Evolutionary conservation across 192 early-diverging fungal genomes (phyloP).

Genomic region (Umbelopsis isabellina): DNA sequence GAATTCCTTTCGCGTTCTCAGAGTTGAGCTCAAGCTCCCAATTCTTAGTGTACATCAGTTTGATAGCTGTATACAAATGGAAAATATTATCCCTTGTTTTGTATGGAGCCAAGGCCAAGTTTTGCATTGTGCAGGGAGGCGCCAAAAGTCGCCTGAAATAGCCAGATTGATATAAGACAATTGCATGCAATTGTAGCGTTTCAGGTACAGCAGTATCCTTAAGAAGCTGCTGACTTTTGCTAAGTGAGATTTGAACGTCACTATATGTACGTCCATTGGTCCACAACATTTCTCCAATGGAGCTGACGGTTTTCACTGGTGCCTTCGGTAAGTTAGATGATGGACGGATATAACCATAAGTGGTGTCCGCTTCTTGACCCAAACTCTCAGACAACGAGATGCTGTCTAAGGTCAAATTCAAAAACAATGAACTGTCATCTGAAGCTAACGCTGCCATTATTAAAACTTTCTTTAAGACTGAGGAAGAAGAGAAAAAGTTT

Average conservation of each 20-base stretch:
- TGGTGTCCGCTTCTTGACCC: neutral
- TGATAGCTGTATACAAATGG: constrained; percentile 34
- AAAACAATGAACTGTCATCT: neutral
- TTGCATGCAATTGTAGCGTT: constrained; percentile 29
- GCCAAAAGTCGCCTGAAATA: constrained; percentile 35
- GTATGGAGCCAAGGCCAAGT: constrained; percentile 21
- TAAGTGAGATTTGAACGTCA: constrained; percentile 34
- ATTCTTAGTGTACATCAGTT: constrained; percentile 36
- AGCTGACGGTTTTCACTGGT: neutral
- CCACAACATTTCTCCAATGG: constrained; percentile 35
- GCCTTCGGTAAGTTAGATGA: constrained; percentile 7
- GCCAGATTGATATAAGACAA: constrained; percentile 31
- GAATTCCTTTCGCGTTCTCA: constrained; percentile 31
- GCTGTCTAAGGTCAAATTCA: neutral
- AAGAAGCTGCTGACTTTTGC: constrained; percentile 23
- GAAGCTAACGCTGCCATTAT: constrained; percentile 9
- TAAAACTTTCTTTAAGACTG: neutral
- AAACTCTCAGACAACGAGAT: constrained; percentile 1
- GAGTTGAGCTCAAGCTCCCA: constrained; percentile 25
- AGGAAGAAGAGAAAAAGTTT: neutral
- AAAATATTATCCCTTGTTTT: constrained; percentile 31
- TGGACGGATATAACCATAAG: constrained; percentile 3
- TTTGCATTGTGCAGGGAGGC: constrained; percentile 24
- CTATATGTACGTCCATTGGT: constrained; percentile 26
- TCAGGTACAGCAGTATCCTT: constrained; percentile 25